Percentiles rank a stretch among this genome's conserved stretches.
These are phyloP conservation scores for Fusarium sororula DNA, from an alignment of 2,329 filamentous ascomycete species.

Conservation along the genomic window DNA sequence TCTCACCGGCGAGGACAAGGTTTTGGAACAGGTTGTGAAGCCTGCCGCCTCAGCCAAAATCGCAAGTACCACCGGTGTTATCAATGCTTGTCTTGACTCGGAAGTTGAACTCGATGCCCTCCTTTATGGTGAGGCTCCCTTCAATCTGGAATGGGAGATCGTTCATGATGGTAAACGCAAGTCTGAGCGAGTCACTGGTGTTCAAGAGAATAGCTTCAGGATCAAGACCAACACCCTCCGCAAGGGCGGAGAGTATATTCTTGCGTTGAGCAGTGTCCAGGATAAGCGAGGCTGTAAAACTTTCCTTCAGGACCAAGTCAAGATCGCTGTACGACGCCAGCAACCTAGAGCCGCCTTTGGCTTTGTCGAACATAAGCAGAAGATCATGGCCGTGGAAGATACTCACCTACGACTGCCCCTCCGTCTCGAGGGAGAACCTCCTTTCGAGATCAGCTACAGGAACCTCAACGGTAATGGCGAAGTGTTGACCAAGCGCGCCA, in stretches of 20 bases:
- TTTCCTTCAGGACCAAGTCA: conserved; percentile 83
- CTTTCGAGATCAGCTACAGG: conserved; percentile 82
- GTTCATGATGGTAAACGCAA: conserved; percentile 88
- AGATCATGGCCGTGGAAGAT: conserved; percentile 79
- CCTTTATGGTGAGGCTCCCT: conserved; percentile 85
- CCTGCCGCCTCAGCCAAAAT: conserved; percentile 86
- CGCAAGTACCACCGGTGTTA: conserved; percentile 60
- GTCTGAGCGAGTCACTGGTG: conserved; percentile 70
- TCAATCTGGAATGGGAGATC: conserved; percentile 90
- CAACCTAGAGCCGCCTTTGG: conserved; percentile 89
- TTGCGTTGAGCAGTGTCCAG: conserved; percentile 85
- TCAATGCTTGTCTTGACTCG: conserved; percentile 84
- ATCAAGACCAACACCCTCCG: conserved; percentile 79
- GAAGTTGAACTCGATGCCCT: conserved; percentile 77
- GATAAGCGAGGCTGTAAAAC: conserved; percentile 89
- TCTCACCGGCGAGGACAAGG: conserved; percentile 68
- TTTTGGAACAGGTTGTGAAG: conserved; percentile 89
- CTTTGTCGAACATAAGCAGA: conserved; percentile 80
- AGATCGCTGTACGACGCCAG: conserved; percentile 87
- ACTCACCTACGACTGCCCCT: conserved; percentile 79
- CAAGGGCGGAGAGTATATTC: conserved; percentile 88
- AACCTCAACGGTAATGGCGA: conserved; percentile 66
- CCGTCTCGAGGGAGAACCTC: conserved; percentile 83
- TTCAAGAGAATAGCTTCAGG: conserved; percentile 69
- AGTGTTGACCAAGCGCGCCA: conserved; percentile 59